phyloP scores from a whole-genome alignment of 2,329 filamentous ascomycete genomes.

The Helotiales sp. region DNA sequence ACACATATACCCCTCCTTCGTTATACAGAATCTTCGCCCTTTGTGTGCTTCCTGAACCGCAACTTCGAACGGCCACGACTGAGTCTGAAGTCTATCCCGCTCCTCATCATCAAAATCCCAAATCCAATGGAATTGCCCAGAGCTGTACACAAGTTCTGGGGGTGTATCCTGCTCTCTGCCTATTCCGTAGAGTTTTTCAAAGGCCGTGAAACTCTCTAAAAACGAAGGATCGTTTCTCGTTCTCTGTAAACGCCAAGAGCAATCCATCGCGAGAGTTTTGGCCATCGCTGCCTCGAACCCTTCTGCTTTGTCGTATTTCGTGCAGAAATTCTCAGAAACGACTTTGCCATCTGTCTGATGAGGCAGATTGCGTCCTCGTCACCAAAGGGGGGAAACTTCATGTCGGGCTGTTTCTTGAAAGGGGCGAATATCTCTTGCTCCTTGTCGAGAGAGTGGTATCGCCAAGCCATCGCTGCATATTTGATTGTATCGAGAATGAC shows the following conservation, averaged over 20 bases:
- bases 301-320: not conserved
- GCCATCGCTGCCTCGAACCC: not conserved
- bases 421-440: not conserved
- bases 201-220: not conserved
- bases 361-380: not conserved
- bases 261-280: not conserved
- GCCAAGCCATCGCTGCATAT: not conserved
- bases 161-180: not conserved
- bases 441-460: not conserved
- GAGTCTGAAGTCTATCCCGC: not conserved
- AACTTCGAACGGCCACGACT: conserved; percentile 12
- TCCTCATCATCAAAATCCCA: not conserved
- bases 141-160: not conserved
- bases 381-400: not conserved
- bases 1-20: not conserved
- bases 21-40: conserved; percentile 13
- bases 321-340: not conserved
- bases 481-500: not conserved
- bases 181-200: not conserved
- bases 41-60: conserved; percentile 9
- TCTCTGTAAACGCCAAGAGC: not conserved
- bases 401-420: not conserved
- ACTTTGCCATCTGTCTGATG: not conserved
- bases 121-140: conserved; percentile 10
- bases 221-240: not conserved